Evolutionary conservation across 2,329 filamentous ascomycete genomes (phyloP).

Genomic region (Penicillium sp.): DNA sequence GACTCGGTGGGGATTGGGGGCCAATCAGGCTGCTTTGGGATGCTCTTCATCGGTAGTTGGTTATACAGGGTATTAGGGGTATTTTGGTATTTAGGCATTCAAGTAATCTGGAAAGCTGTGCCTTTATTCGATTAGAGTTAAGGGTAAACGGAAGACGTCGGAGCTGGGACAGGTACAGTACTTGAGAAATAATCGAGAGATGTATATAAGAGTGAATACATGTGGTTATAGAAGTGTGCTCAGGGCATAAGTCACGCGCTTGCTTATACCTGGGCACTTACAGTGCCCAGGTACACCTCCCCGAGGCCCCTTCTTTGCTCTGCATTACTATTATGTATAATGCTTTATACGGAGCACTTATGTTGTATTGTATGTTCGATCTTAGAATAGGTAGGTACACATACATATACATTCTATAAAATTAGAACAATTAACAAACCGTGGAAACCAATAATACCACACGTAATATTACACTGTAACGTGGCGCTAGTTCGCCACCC

Average conservation of each 20-base stretch:
- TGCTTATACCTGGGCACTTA: too few relatives aligned
- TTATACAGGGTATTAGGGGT: conserved; percentile 7
- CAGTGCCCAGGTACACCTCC: background rate
- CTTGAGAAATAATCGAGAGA: background rate
- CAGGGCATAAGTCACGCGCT: background rate
- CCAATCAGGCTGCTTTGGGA: conserved; percentile 28
- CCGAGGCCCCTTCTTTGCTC: background rate
- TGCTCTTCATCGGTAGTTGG: conserved; percentile 22
- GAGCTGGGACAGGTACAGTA: background rate
- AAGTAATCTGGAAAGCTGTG: background rate
- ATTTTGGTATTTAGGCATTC: background rate
- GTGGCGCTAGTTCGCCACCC: conserved; percentile 25
- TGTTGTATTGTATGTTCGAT: background rate
- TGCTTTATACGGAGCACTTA: too few relatives aligned
- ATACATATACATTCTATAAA: background rate
- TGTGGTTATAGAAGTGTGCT: too few relatives aligned
- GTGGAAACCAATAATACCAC: background rate
- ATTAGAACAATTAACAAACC: background rate
- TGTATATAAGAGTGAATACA: too few relatives aligned
- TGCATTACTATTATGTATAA: too few relatives aligned
- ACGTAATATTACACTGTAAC: conserved; percentile 12
- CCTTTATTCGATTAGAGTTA: background rate
- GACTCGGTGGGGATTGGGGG: background rate
- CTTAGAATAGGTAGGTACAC: background rate
- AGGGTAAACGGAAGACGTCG: background rate